Evolutionary conservation across 345 rosid species (phyloP), one percentile per base, ranked within the genome.

Genomic region (Ceriops zippeliana): DNA sequence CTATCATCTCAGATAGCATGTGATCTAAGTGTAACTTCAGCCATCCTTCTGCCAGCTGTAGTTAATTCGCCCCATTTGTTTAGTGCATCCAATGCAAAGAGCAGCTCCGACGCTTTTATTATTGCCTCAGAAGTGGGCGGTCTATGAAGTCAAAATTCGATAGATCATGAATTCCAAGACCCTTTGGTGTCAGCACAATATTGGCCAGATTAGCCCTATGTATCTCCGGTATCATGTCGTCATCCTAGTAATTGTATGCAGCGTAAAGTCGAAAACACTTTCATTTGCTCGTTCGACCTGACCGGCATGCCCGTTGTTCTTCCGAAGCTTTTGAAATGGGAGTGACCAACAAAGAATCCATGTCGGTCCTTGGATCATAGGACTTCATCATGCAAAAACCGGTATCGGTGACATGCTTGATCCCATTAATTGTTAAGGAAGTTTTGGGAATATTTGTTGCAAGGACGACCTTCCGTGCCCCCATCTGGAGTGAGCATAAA

Each of bases 111-210:
- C 26, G 98, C 95, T 80, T 91, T 91, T 34, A 91, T 81, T 73
- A 95, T 81, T 60, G 99, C 96, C 84, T 91, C 99, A 58, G 96
- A 92, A 1, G 99, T 96, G 16, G 99, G 99, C 62, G 96, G 98
- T 95, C 99, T 95, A 95, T 95, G 61, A 95, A 95, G 76, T 95
- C 98, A 76, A 95, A 95, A 83, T 90, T 84, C 24, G 90, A 37
- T 51, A 95, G 74, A 81, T 95, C 98, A 65, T 90, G 93, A 76
- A 95, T 95, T 56, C 99, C 97, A 71, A 91, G 96, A 83, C 99
- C 90, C 87, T 95, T 95, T 67, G 91, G 84, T 62, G 86, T 72
- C 65, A 95, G 93, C 32, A 91, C 99, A 70, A 95, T 97, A 79
- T 86, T 91, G 52, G 99, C 99, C 69, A 95, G 90, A 76, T 91